Conservation (phyloP, 371 early-diverging fungal species). For the Actinomortierella wolfii region DNA sequence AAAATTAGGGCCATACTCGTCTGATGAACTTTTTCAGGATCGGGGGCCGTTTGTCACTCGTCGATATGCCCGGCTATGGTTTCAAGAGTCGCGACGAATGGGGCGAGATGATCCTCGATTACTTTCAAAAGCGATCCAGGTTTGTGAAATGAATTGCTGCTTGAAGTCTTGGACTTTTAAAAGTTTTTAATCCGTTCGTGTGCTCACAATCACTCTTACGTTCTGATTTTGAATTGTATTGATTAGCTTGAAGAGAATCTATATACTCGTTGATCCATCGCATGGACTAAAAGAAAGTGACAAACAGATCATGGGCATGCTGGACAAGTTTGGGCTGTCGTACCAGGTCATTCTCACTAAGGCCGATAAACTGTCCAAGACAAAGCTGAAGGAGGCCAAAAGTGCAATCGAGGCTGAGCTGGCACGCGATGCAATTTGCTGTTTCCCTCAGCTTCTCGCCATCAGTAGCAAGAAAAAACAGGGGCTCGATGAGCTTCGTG, state of each 20-base stretch:
- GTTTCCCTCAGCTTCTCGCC: slow-evolving; percentile 56
- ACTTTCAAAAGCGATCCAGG: slow-evolving; percentile 61
- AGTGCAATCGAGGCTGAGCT: slow-evolving; percentile 52
- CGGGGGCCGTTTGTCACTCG: slow-evolving; percentile 60
- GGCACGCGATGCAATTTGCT: slow-evolving; percentile 55
- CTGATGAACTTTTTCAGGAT: slow-evolving; percentile 73
- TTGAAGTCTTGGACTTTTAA: background rate
- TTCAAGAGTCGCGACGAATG: slow-evolving; percentile 73
- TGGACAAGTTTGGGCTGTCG: slow-evolving; percentile 60
- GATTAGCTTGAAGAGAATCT: slow-evolving; percentile 65
- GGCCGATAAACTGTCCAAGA: slow-evolving; percentile 57
- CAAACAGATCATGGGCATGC: slow-evolving; percentile 57
- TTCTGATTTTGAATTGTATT: background rate
- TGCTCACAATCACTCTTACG: background rate
- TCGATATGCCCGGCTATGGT: slow-evolving; percentile 87
- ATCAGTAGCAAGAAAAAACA: slow-evolving; percentile 36
- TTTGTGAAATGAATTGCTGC: slow-evolving; percentile 17
- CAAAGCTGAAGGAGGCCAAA: slow-evolving; percentile 49
- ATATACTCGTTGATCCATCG: slow-evolving; percentile 68
- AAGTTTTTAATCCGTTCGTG: slow-evolving; percentile 1
- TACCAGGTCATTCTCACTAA: slow-evolving; percentile 74
- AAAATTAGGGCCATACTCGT: slow-evolving; percentile 77
- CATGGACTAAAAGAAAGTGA: slow-evolving; percentile 74
- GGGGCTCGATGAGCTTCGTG: slow-evolving; percentile 39
- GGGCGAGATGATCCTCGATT: slow-evolving; percentile 72